Conservation (phyloP, 176 grass and related monocot genomes). For the Musa troglodytarum region DNA sequence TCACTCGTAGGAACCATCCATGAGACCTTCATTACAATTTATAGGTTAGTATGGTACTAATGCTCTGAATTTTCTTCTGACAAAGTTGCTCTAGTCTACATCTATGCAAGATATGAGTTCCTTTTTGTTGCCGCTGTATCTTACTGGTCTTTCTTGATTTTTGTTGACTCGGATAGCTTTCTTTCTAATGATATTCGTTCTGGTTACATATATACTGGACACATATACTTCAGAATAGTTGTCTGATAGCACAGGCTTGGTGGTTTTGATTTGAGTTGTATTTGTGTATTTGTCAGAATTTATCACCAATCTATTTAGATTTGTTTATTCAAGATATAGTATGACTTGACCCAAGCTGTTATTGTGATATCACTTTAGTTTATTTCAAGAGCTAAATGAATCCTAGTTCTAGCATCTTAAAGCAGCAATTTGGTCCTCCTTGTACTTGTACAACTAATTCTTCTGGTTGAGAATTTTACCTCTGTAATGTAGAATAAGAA, state of each 20-base stretch:
- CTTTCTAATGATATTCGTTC: not conserved
- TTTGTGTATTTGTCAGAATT: not conserved
- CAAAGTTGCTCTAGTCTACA: not conserved
- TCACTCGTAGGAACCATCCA: constrained; percentile 17
- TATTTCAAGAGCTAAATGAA: not conserved
- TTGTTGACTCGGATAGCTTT: not conserved
- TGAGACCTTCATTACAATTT: constrained; percentile 24
- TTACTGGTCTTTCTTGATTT: not conserved
- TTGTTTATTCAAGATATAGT: not conserved
- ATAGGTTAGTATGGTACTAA: constrained; percentile 6
- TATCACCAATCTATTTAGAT: not conserved
- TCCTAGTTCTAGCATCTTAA: not conserved
- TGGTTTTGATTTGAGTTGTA: not conserved
- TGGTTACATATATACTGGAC: not conserved
- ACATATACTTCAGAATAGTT: not conserved
- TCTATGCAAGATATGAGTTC: not conserved
- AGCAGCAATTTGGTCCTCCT: not conserved
- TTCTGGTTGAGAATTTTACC: not conserved
- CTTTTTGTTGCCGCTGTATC: not conserved
- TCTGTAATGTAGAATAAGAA: not conserved
- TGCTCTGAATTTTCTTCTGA: not conserved
- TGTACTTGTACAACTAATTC: not conserved
- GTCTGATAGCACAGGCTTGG: not conserved
- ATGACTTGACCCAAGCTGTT: not conserved
- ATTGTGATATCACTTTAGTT: not conserved